Base-by-base conservation (phyloP, 2,329 filamentous ascomycete genomes). In the Cercospora zeina region DNA sequence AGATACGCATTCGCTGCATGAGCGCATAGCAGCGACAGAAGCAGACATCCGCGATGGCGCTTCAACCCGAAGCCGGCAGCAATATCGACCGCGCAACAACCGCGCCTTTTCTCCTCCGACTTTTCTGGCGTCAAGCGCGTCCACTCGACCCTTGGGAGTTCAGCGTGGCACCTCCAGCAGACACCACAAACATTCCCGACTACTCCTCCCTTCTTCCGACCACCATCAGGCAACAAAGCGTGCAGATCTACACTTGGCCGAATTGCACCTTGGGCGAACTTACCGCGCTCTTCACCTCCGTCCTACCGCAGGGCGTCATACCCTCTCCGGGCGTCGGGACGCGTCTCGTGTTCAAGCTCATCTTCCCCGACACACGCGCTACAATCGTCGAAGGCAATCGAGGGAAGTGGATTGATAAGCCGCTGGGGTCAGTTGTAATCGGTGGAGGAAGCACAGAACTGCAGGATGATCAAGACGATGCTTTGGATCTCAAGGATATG, bases 231-330 rank as follows among this genome's bases (percentile, higher is more conserved):
- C 65, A 70, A 34, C 65, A 73, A 14, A 70, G 68, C 50, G 81
- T 96, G 27, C 84, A 90, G 65, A 87, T 97, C 70, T 93, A 97
- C 81, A 93, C 92, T 61, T 96, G 91, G 89, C 83, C 86, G 61
- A 86, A 85, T 70, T 93, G 90, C 78, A 91, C 89, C 2, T 83
- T 97, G 24, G 82, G 84, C 67, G 92, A 97, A 76, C 86, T 97
- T 36, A 87, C 89, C 21, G 85, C 90, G 61, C 87, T 93, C 58
- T 83, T 97, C 61, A 85, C 86, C 30, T 84, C 85, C 55, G 83
- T 88, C 1, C 81, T 90, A 1, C 89, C 90, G 0, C 51, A 64
- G 31, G 78, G 81, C 1, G 78, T 91, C 19, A 83, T 96, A 2
- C 91, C 92, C 0, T 80, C 83, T 37, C 90, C 90, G 0, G 85